Base-by-base conservation (phyloP, 352 stramenopile genomes). In the Globisporangium spinosum region DNA sequence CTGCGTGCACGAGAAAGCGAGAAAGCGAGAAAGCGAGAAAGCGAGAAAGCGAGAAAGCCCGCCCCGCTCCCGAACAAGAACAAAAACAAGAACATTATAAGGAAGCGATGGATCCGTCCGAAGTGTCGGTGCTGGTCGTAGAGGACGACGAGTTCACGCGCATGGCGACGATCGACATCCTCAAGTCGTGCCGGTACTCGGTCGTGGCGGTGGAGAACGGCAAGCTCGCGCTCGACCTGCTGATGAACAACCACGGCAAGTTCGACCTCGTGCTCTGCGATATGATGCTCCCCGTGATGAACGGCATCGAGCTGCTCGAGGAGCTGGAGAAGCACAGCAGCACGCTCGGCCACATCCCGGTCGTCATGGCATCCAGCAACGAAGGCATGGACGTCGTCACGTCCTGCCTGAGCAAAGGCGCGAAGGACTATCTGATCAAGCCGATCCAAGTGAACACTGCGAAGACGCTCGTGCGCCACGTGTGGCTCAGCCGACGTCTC, bases 391-490 rank as follows among this genome's bases (percentile, higher is more conserved):
- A 95, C 67, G 88, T 96, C 12, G 88, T 96, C 68, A 96, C 88
- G 62, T 92, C 85, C 38, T 96, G 88, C 64, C 73, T 96, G 13
- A 94, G 86, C 69, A 95, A 95, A 51, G 89, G 89, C 47, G 88
- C 89, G 54, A 97, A 96, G 69, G 89, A 97, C 75, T 97, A 97
- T 58, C 65, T 97, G 45, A 95, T 97, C 75, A 97, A 97, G 73
- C 89, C 89, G 23, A 95, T 97, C 53, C 87, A 94, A 60, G 85
- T 95, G 47, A 94, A 96, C 74, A 96, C 86, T 15, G 88, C 88
- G 70, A 96, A 96, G 85, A 96, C 88, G 40, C 81, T 96, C 34
- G 87, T 96, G 62, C 88, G 88, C 58, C 88, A 96, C 70, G 88
- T 96, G 35, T 96, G 88, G 88, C 82, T 94, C 64, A 90, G 83